Evolutionary conservation across 129 eudicot species (phyloP).

Genomic region (Scalesia atractyloides): DNA sequence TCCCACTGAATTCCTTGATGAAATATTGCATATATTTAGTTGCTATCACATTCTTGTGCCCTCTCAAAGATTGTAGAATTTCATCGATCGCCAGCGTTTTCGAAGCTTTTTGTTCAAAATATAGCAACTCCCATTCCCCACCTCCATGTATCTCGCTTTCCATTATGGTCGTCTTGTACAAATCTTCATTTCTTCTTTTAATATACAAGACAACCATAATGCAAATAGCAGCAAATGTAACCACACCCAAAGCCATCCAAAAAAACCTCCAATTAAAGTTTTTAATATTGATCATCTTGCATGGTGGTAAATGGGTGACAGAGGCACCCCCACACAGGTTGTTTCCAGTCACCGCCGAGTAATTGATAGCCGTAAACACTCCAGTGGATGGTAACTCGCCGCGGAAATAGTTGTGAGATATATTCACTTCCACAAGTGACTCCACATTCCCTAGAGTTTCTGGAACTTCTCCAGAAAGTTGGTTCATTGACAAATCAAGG

Average conservation of each 20-base stretch:
- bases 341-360: conserved; percentile 59
- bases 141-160: conserved; percentile 45
- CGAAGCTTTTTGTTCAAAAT: conserved; percentile 40
- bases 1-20: conserved; percentile 36
- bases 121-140: conserved; percentile 65
- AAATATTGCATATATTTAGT: conserved; percentile 38
- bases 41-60: conserved; percentile 40
- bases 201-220: conserved; percentile 34
- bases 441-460: conserved; percentile 57
- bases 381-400: conserved; percentile 76
- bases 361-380: conserved; percentile 68
- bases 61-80: conserved; percentile 35
- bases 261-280: conserved; percentile 44
- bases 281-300: conserved; percentile 36
- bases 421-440: conserved; percentile 71
- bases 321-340: conserved; percentile 62
- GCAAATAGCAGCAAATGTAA: conserved; percentile 23
- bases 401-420: conserved; percentile 65
- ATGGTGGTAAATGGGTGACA: conserved; percentile 52
- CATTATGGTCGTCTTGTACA: conserved; percentile 20
- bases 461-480: conserved; percentile 64
- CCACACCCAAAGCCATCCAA: conserved; percentile 25
- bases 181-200: conserved; percentile 20
- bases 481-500: conserved; percentile 76
- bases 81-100: conserved; percentile 37